Conservation (phyloP, 176 grass and related monocot genomes). For the Oryza punctata region DNA sequence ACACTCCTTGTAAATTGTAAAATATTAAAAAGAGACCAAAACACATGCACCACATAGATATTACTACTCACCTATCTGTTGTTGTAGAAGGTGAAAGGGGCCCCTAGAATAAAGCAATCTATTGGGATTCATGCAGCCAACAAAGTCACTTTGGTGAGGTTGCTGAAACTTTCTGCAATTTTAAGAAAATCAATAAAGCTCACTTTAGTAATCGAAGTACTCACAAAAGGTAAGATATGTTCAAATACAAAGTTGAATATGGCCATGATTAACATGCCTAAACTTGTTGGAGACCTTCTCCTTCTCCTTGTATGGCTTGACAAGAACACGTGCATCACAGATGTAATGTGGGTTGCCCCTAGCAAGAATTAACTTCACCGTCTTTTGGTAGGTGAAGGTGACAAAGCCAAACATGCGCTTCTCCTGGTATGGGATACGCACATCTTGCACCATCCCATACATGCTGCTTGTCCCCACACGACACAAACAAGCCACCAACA, state of each 20-base stretch:
- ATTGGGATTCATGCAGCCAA: slow-evolving; percentile 55
- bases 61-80: slow-evolving; percentile 59
- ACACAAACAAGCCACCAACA: background rate
- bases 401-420: slow-evolving; percentile 99
- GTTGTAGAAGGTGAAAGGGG: slow-evolving; percentile 61
- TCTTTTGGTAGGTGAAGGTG: slow-evolving; percentile 80
- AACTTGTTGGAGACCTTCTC: slow-evolving; percentile 82
- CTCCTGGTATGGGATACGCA: slow-evolving; percentile 88
- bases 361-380: slow-evolving; percentile 61
- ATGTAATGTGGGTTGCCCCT: slow-evolving; percentile 90
- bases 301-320: slow-evolving; percentile 98
- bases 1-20: background rate
- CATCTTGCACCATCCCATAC: slow-evolving; percentile 91
- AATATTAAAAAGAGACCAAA: background rate
- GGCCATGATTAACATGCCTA: slow-evolving; percentile 42
- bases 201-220: no score
- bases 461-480: slow-evolving; percentile 42
- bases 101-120: slow-evolving; percentile 61
- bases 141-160: slow-evolving; percentile 54
- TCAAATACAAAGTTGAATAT: background rate
- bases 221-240: background rate
- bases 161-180: slow-evolving; percentile 43
- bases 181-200: no score
- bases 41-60: background rate
- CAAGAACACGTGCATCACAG: slow-evolving; percentile 79